These are phyloP conservation scores for Pichia paraexigua DNA, from an alignment of 805 yeast species.

Conservation along the genomic window DNA sequence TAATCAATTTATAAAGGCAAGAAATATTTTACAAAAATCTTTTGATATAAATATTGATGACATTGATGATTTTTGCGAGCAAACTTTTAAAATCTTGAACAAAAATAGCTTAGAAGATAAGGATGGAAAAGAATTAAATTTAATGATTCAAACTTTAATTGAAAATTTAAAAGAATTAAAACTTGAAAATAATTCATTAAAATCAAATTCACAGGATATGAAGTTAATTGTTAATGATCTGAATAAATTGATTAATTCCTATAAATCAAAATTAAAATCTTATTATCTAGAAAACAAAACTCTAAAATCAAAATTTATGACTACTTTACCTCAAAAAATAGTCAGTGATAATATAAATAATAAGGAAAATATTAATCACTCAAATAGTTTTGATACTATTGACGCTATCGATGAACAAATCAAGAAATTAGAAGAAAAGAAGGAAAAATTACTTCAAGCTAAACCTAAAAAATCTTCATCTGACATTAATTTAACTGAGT, in stretches of 20 bases:
- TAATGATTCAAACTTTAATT: conserved; percentile 2
- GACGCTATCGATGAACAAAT: conserved; percentile 7
- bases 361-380: neutral
- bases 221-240: conserved; percentile 20
- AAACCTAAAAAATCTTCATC: neutral
- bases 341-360: neutral
- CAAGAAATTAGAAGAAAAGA: conserved; percentile 6
- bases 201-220: conserved; percentile 15
- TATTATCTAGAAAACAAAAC: conserved; percentile 7
- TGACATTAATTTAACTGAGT: neutral
- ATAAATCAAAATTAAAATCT: conserved; percentile 14
- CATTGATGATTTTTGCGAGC: conserved; percentile 4
- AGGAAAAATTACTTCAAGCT: neutral
- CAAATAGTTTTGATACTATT: neutral
- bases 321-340: neutral
- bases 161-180: conserved; percentile 5
- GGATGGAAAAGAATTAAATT: conserved; percentile 11
- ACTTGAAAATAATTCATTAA: conserved; percentile 1
- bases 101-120: conserved; percentile 6
- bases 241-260: conserved; percentile 5
- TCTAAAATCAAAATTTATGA: conserved; percentile 1
- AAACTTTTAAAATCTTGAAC: conserved; percentile 6
- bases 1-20: neutral
- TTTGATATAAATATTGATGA: neutral
- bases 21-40: neutral